Evolutionary conservation across 108 stramenopile genomes (phyloP).

Genomic region (Cyclotella choctawhatcheeana): DNA sequence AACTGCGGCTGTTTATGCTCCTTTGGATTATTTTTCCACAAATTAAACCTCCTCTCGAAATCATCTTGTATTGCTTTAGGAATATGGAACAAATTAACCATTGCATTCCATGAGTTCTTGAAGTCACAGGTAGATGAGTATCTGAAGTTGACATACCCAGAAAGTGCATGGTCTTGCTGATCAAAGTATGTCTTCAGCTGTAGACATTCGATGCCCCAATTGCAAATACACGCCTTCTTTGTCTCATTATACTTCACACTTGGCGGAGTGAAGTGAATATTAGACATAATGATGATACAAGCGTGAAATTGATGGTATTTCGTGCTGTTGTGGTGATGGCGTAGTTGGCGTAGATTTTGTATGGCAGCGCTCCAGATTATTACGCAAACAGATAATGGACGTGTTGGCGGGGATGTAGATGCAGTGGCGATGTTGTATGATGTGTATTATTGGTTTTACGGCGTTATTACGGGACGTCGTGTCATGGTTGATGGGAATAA

Average conservation of each 20-base stretch:
- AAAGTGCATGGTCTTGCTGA: not conserved
- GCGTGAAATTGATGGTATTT: too few species aligned
- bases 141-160: not conserved
- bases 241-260: not conserved
- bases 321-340: too few species aligned
- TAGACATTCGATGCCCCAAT: not conserved
- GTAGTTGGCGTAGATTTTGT: too few species aligned
- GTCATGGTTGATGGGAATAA: not conserved
- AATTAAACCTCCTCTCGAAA: not conserved
- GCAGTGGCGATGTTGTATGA: too few species aligned
- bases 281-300: not conserved
- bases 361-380: too few species aligned
- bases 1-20: not conserved
- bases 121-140: not conserved
- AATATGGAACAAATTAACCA: not conserved
- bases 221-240: not conserved
- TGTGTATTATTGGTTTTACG: too few species aligned
- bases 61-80: not conserved
- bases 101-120: not conserved
- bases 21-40: not conserved
- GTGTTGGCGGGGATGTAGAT: too few species aligned
- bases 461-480: not conserved
- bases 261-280: not conserved
- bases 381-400: too few species aligned
- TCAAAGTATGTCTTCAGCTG: not conserved